phyloP scores from a whole-genome alignment of 768 basidiomycete genomes.

The Holtermannia corniformis region DNA sequence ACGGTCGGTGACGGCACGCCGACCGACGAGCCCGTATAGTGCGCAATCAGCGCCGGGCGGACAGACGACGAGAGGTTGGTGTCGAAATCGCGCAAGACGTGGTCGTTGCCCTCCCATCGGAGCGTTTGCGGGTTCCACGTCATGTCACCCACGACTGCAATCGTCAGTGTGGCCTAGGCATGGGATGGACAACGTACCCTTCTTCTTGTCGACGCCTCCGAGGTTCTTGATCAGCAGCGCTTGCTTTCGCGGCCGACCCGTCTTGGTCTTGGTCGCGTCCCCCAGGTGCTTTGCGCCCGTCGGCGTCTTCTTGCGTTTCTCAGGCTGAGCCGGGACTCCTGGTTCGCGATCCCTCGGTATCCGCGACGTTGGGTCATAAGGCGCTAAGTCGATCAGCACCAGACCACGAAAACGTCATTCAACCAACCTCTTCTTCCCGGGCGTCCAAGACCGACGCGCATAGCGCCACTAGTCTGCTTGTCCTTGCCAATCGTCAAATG shows the following conservation, averaged over 20 bases:
- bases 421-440: conserved; percentile 8
- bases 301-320: conserved; percentile 19
- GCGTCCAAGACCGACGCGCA: conserved; percentile 7
- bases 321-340: not conserved
- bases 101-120: conserved; percentile 97
- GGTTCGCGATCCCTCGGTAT: not conserved
- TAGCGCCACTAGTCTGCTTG: not conserved
- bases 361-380: not conserved
- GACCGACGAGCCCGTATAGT: conserved; percentile 74
- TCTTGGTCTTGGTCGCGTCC: not conserved
- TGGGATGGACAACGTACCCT: conserved; percentile 25
- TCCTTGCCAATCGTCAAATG: conserved; percentile 40
- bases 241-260: conserved; percentile 9
- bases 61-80: conserved; percentile 60
- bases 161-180: not conserved
- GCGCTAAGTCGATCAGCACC: not conserved
- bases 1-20: conserved; percentile 42
- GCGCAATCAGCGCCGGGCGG: conserved; percentile 90
- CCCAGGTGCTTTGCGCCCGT: conserved; percentile 3
- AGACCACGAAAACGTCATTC: not conserved
- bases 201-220: conserved; percentile 34
- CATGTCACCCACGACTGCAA: conserved; percentile 85
- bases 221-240: conserved; percentile 34
- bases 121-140: conserved; percentile 84
- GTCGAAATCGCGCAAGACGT: conserved; percentile 82